These are phyloP conservation scores for Cucurbita argyrosperma DNA, from an alignment of 306 rosid genomes.

Conservation along the genomic window DNA sequence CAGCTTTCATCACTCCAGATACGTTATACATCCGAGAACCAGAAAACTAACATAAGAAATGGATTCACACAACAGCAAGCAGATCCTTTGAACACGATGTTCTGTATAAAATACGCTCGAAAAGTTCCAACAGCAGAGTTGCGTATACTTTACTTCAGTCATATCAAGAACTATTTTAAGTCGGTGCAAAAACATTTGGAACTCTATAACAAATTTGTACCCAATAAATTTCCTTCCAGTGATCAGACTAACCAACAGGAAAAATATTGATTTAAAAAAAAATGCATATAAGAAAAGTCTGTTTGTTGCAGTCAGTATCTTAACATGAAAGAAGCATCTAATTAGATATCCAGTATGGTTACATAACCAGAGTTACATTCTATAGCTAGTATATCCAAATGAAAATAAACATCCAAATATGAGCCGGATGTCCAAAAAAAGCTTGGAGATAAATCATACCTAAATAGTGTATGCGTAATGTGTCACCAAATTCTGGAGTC, in stretches of 20 bases:
- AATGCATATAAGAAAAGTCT: not conserved
- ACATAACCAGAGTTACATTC: not conserved
- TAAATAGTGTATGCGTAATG: slow-evolving; percentile 64
- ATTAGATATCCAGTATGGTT: not conserved
- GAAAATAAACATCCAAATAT: not conserved
- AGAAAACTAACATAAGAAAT: not conserved
- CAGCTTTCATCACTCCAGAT: not conserved
- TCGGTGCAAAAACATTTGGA: not conserved
- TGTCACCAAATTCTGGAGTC: slow-evolving; percentile 29
- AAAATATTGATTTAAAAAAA: not conserved
- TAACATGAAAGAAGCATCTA: not conserved
- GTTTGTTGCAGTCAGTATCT: not conserved
- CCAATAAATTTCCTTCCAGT: not conserved
- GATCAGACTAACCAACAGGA: not conserved
- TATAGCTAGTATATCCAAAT: not conserved
- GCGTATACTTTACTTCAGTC: not conserved
- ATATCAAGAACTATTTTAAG: not conserved
- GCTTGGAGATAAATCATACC: slow-evolving; percentile 32
- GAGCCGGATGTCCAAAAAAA: not conserved
- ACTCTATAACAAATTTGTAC: not conserved
- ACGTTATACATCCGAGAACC: not conserved
- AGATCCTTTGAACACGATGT: not conserved
- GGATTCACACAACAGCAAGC: not conserved
- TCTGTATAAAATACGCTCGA: not conserved
- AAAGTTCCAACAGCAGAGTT: not conserved